Base-by-base conservation (phyloP, 768 basidiomycete species). In the Tricholoma hemisulphureum region DNA sequence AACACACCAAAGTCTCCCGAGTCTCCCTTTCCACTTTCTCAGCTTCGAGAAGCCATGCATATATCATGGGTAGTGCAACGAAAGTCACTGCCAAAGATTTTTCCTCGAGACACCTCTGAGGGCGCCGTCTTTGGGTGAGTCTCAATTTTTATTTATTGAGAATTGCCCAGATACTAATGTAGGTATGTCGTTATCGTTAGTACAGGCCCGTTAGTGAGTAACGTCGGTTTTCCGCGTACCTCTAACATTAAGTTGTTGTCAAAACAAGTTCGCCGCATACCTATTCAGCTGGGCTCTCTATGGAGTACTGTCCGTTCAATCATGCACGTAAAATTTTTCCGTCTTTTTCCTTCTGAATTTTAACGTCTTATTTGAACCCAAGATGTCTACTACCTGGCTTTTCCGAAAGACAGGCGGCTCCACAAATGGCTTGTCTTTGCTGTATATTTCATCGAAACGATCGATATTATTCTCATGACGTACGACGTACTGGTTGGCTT, bases 321-420 rank as follows among this genome's bases (percentile, higher is more conserved):
- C 39, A 34, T 53, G 51, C 37, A 10, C 20, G 35, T 35, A 1
- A 14, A 21, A 6, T 37, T 14, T 9, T 37, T 28, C 24, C 10
- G 6, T 9, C 21, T 18, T 31, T 35, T 23, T 23, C 16, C 6
- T 20, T 23, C 16, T 2, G 23, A 21, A 45, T 11, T 23, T 4
- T 53, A 34, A 14, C 16, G 23, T 39, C 16, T 16, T 16, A 7
- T 6, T 35, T 35, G 14, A 21, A 32, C 39, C 23, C 16, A 24
- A 64, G 63, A 65, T 39, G 48, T 63, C 14, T 66, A 64, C 29
- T 65, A 61, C 20, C 14, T 61, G 7, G 61, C 61, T 32, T 66
- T 65, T 48, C 64, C 64, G 16, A 55, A 57, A 10, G 64, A 65
- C 32, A 51, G 32, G 21, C n/a, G 13, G n/a, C 26, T 51, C 11